Evolutionary conservation across 164 flowering plant genomes (phyloP), one percentile per base, ranked within the genome.

Genomic region (Vitis amurensis): DNA sequence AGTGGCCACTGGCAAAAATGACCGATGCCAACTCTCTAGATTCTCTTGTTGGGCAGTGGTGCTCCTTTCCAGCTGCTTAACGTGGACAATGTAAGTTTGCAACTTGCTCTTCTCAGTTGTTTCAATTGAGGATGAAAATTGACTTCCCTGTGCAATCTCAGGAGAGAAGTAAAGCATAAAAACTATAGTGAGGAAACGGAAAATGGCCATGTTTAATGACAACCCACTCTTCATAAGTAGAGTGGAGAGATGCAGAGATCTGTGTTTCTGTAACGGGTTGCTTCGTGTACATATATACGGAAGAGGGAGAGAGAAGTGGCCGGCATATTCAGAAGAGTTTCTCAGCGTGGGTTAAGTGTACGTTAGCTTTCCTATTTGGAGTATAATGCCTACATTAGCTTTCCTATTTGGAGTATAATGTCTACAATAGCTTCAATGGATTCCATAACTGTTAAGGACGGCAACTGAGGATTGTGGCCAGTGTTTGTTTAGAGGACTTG

Each of bases 1-100:
- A 2, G 52, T 47, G 6, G 17, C n/a, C 27, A 8, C 52, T 0
- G 83, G 86, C 76, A 85, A 70, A 59, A 85, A 83, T 2, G 84
- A 73, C 11, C 30, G 17, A 66, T 83, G 58, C 74, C 77, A 80
- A n/a, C 50, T 68, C 13, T 77, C 76, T 14, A 73, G 31, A 17
- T 78, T 81, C 47, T 71, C 69, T 7, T 67, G 9, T 55, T 61
- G n/a, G n/a, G 64, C 23, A 50, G 49, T 31, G 8, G 17, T 50
- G 9, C 47, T 60, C 9, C 49, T 69, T 7, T 71, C 64, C 7
- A 72, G 78, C 15, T 66, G 67, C 51, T 59, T 68, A 0, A 73
- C 77, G 61, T 71, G 68, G 69, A 77, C 69, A 44, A 80, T 80
- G 66, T 80, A 80, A 6, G 74, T 75, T 19, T 68, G 61, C 17